Percentiles rank a stretch among this genome's conserved stretches.
These are phyloP conservation scores for Angomonas desouzai DNA, from an alignment of 208 protist genomes.

Conservation along the genomic window DNA sequence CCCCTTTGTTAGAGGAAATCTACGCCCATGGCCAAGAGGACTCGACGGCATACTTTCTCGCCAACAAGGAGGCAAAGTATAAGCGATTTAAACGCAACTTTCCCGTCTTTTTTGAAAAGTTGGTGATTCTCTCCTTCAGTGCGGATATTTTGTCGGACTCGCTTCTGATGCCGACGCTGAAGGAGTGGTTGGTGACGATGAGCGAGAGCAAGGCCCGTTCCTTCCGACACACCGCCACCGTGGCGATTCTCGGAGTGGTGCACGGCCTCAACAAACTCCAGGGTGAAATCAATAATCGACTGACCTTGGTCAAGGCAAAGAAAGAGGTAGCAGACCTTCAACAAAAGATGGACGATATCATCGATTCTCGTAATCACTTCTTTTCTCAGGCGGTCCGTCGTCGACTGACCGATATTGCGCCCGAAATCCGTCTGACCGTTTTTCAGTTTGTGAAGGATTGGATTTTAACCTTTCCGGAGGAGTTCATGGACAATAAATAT, in stretches of 20 bases:
- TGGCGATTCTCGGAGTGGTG: slow-evolving; percentile 62
- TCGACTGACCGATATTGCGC: slow-evolving; percentile 78
- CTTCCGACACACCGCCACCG: slow-evolving; percentile 84
- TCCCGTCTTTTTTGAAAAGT: slow-evolving; percentile 50
- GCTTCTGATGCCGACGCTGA: slow-evolving; percentile 45
- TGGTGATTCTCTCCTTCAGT: slow-evolving; percentile 57
- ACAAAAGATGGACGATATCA: slow-evolving; percentile 34
- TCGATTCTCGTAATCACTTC: slow-evolving; percentile 65
- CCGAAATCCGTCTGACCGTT: slow-evolving; percentile 70
- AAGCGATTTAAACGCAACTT: slow-evolving; percentile 52
- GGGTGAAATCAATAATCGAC: slow-evolving; percentile 34
- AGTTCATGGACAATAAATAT: slow-evolving; percentile 87
- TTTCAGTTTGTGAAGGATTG: slow-evolving; percentile 73
- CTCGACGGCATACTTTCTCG: slow-evolving; percentile 67
- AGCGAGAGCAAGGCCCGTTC: slow-evolving; percentile 83
- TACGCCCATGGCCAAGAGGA: slow-evolving; percentile 71
- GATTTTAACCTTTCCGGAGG: slow-evolving; percentile 69
- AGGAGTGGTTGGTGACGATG: slow-evolving; percentile 86
- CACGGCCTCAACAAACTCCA: slow-evolving; percentile 68
- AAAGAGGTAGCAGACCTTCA: slow-evolving; percentile 48
- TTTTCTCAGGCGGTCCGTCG: slow-evolving; percentile 82
- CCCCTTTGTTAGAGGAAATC: slow-evolving; percentile 75
- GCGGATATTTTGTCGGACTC: slow-evolving; percentile 54
- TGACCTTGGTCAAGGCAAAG: slow-evolving; percentile 37
- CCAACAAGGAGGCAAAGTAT: slow-evolving; percentile 76